A percentile compares a stretch with the other conserved stretches of the same genome.
These are phyloP conservation scores for Skeletonema marinoi DNA, from an alignment of 108 stramenopile species.

Conservation along the genomic window DNA sequence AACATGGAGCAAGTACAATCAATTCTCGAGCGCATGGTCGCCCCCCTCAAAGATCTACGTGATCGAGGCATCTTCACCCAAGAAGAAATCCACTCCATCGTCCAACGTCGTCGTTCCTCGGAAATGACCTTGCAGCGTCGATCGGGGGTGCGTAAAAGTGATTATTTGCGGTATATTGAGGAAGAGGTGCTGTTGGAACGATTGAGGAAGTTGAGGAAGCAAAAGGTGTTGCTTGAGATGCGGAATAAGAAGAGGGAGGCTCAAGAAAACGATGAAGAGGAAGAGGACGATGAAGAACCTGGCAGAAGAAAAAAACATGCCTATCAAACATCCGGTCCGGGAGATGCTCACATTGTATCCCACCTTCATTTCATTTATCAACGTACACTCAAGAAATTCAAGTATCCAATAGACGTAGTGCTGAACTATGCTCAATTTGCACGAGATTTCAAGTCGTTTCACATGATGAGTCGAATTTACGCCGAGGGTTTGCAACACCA, in stretches of 20 bases:
- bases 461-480: conserved; percentile 61
- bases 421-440: conserved; percentile 79
- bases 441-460: conserved; percentile 54
- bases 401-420: conserved; percentile 64
- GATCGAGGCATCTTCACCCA: conserved; percentile 71
- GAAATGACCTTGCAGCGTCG: conserved; percentile 78
- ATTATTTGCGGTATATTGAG: conserved; percentile 82
- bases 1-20: conserved; percentile 78
- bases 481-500: conserved; percentile 81
- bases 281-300: conserved; percentile 16
- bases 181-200: conserved; percentile 70
- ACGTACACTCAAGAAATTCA: conserved; percentile 73
- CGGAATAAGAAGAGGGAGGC: conserved; percentile 30
- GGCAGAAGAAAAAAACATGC: conserved; percentile 36
- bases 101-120: conserved; percentile 77
- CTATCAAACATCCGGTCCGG: conserved; percentile 52
- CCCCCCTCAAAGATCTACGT: conserved; percentile 74
- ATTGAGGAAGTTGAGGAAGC: conserved; percentile 64
- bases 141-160: conserved; percentile 57
- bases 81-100: conserved; percentile 78
- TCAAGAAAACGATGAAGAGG: conserved; percentile 17
- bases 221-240: conserved; percentile 53
- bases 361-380: conserved; percentile 83
- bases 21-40: conserved; percentile 86
- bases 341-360: conserved; percentile 77